Evolutionary conservation across 2,329 filamentous ascomycete species (phyloP).

Genomic region (Cercospora sesami): DNA sequence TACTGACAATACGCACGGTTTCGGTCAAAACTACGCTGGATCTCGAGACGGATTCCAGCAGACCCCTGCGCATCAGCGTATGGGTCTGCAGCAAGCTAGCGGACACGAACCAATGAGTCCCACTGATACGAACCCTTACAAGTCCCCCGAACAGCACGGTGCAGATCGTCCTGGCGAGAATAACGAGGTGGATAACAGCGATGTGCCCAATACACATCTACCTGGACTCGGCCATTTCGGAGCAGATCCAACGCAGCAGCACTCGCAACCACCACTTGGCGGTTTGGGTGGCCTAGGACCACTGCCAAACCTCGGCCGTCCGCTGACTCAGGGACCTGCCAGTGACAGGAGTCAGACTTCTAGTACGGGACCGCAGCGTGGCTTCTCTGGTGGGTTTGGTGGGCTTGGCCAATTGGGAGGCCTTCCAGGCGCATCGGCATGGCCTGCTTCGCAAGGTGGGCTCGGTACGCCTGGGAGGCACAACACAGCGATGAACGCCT

Average conservation of each 20-base stretch:
- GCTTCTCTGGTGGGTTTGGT: constrained; percentile 61
- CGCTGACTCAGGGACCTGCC: constrained; percentile 55
- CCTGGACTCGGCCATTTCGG: constrained; percentile 37
- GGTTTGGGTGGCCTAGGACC: constrained; percentile 38
- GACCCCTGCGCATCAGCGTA: constrained; percentile 49
- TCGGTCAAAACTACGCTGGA: constrained; percentile 32
- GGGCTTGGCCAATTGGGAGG: constrained; percentile 48
- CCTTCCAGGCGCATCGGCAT: constrained; percentile 61
- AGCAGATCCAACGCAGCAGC: constrained; percentile 20
- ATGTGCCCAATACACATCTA: constrained; percentile 33
- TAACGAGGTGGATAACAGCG: constrained; percentile 32
- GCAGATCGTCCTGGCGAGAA: constrained; percentile 56
- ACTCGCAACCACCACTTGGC: constrained; percentile 29
- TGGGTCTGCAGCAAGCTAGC: constrained; percentile 45
- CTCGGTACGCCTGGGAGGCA: constrained; percentile 72
- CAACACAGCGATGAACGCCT: constrained; percentile 51
- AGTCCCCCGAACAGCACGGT: constrained; percentile 79
- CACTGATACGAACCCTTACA: constrained; percentile 93
- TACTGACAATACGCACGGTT: constrained; percentile 46
- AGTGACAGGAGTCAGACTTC: constrained; percentile 93
- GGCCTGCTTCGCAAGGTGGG: constrained; percentile 63
- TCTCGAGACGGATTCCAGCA: constrained; percentile 60
- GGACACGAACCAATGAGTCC: constrained; percentile 75
- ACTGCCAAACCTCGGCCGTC: constrained; percentile 41
- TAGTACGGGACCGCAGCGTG: constrained; percentile 73